Conservation (phyloP, 2,329 filamentous ascomycete genomes). For the Annulohypoxylon truncatum region DNA sequence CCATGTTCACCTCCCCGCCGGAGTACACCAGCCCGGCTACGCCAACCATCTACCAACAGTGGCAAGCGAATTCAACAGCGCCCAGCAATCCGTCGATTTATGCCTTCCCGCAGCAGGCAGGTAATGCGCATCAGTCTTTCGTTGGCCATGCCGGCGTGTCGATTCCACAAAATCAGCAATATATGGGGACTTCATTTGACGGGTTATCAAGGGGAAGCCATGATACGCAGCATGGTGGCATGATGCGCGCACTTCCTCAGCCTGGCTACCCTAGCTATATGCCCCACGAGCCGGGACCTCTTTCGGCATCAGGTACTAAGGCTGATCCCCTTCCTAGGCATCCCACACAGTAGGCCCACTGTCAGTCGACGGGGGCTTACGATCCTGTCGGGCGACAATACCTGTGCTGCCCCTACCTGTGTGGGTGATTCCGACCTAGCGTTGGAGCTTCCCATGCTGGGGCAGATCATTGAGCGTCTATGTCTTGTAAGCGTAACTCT, state of each 20-base stretch:
- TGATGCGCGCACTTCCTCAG: constrained; percentile 44
- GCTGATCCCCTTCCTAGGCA: constrained; percentile 32
- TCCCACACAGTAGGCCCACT: constrained; percentile 23
- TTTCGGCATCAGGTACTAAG: constrained; percentile 30
- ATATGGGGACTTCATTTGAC: constrained; percentile 47
- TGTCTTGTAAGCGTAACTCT: background rate
- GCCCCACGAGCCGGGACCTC: constrained; percentile 31
- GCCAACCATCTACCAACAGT: constrained; percentile 56
- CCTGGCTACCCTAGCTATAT: constrained; percentile 36
- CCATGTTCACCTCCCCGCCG: constrained; percentile 56
- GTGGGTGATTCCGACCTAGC: background rate
- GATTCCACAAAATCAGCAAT: constrained; percentile 45
- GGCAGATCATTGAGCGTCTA: background rate
- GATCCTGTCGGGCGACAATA: constrained; percentile 1
- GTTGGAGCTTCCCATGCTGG: background rate
- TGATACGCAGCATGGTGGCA: constrained; percentile 43
- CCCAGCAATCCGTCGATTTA: constrained; percentile 59
- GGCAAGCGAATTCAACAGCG: constrained; percentile 58
- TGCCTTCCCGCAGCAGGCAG: constrained; percentile 57
- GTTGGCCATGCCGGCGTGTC: constrained; percentile 46
- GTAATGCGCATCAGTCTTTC: constrained; percentile 46
- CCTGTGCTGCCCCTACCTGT: background rate
- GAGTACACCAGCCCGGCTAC: constrained; percentile 59
- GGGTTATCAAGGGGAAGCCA: constrained; percentile 45
- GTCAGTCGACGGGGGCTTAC: background rate